These are phyloP conservation scores for Anethum foeniculum DNA, from an alignment of 140 eudicot species.

Conservation along the genomic window DNA sequence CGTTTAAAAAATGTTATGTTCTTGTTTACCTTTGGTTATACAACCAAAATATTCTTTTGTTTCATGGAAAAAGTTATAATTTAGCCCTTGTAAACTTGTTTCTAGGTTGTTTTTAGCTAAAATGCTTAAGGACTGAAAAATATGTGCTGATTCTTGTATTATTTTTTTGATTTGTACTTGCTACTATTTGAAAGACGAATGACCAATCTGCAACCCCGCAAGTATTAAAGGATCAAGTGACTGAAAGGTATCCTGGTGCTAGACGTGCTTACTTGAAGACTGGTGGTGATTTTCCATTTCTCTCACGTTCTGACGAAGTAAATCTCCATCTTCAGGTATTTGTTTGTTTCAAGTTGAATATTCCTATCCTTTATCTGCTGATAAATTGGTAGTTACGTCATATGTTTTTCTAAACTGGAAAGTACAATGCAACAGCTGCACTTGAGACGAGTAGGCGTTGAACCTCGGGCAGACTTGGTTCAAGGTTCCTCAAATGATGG, in stretches of 20 bases:
- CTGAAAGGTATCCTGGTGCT: constrained; percentile 88
- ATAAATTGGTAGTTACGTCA: constrained; percentile 22
- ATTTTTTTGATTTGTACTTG: constrained; percentile 12
- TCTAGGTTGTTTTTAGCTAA: background rate
- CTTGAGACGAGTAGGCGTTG: constrained; percentile 90
- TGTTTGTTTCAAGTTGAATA: constrained; percentile 9
- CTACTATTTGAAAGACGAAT: constrained; percentile 57
- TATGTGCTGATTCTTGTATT: constrained; percentile 10
- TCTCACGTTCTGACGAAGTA: constrained; percentile 94
- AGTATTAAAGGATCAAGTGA: constrained; percentile 76
- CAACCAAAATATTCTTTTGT: background rate
- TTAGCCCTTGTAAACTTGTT: background rate
- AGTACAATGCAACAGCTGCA: constrained; percentile 55
- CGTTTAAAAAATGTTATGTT: background rate
- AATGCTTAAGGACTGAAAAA: background rate
- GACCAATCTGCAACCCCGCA: constrained; percentile 80
- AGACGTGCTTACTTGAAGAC: constrained; percentile 76
- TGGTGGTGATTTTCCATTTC: constrained; percentile 96
- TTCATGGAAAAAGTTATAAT: background rate
- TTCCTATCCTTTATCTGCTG: background rate
- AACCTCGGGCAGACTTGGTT: constrained; percentile 67
- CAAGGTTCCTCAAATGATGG: constrained; percentile 43
- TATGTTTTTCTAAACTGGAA: constrained; percentile 4
- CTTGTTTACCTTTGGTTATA: background rate
- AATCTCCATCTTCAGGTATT: constrained; percentile 69